Evolutionary conservation across 2,329 filamentous ascomycete genomes (phyloP).

Genomic region (Phoma herbarum): DNA sequence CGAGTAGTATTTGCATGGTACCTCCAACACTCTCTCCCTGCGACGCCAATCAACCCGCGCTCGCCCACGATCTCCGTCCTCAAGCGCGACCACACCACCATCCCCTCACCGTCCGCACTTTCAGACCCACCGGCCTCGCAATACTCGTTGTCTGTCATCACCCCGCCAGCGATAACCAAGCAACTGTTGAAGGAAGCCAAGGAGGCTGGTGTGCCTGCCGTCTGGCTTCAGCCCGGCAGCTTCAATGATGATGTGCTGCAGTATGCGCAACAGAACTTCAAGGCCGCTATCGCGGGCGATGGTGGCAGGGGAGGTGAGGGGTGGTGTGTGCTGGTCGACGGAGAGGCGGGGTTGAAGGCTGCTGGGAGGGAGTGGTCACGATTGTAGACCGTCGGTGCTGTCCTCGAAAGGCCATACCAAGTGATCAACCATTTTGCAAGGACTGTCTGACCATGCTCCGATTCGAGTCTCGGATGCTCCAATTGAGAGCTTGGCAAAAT

Average conservation of each 20-base stretch:
- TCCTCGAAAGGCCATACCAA: background rate
- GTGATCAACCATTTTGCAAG: background rate
- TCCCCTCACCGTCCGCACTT: slow-evolving; percentile 72
- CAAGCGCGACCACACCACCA: slow-evolving; percentile 67
- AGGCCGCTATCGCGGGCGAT: slow-evolving; percentile 69
- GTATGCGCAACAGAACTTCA: slow-evolving; percentile 74
- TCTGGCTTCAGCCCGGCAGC: slow-evolving; percentile 80
- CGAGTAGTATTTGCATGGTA: slow-evolving; percentile 90
- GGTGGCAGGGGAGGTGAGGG: slow-evolving; percentile 47
- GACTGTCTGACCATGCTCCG: background rate
- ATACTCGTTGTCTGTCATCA: slow-evolving; percentile 83
- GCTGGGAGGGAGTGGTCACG: slow-evolving; percentile 49
- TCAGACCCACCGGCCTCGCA: slow-evolving; percentile 62
- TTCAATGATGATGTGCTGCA: slow-evolving; percentile 79
- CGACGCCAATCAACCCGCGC: slow-evolving; percentile 84
- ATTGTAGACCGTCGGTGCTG: slow-evolving; percentile 17
- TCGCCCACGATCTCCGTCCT: slow-evolving; percentile 70
- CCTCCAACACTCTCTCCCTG: slow-evolving; percentile 75
- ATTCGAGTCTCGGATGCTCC: background rate
- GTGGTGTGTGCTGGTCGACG: slow-evolving; percentile 55
- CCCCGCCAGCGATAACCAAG: slow-evolving; percentile 79
- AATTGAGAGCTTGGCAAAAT: background rate
- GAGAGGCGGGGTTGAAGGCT: slow-evolving; percentile 47
- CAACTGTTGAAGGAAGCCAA: slow-evolving; percentile 79
- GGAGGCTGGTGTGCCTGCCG: slow-evolving; percentile 71